These are phyloP conservation scores for Ceratocystiopsis minuta DNA, from an alignment of 2,329 filamentous ascomycete species.

Conservation along the genomic window DNA sequence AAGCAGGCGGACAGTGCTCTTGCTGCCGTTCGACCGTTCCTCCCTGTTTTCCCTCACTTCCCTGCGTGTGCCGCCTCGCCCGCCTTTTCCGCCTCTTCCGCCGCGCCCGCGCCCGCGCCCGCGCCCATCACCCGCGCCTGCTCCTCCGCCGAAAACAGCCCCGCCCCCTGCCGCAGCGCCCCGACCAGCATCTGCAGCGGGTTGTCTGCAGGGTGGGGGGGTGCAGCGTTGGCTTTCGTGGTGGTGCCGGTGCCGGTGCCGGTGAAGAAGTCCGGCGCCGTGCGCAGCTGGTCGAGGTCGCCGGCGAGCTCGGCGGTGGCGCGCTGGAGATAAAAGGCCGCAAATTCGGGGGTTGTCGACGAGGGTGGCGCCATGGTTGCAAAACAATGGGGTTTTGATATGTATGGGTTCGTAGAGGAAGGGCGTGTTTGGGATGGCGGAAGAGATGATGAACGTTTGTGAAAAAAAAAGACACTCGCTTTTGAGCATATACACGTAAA, in stretches of 20 bases:
- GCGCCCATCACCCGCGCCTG: conserved; percentile 16
- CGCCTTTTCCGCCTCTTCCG: no score
- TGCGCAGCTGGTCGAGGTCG: conserved; percentile 52
- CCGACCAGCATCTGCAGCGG: conserved; percentile 38
- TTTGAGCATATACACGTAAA: no score
- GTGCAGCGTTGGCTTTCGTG: conserved; percentile 28
- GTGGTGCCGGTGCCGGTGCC: conserved; percentile 41
- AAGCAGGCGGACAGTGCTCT: no score
- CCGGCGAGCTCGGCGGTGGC: conserved; percentile 54
- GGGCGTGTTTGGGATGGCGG: background rate
- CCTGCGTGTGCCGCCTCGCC: no score
- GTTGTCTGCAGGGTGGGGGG: conserved; percentile 1
- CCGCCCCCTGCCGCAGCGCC: conserved; percentile 49
- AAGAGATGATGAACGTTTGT: background rate
- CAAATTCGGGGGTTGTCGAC: background rate
- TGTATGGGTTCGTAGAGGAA: background rate
- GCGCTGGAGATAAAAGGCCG: conserved; percentile 50
- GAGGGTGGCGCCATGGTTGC: background rate
- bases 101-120: no score
- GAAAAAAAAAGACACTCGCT: background rate
- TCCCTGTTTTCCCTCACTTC: no score
- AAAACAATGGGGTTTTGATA: no score
- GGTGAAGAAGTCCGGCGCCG: conserved; percentile 52
- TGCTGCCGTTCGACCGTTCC: no score
- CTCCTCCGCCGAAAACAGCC: conserved; percentile 36